phyloP scores from a whole-genome alignment of 2,329 filamentous ascomycete genomes.

The Fusarium foetens region DNA sequence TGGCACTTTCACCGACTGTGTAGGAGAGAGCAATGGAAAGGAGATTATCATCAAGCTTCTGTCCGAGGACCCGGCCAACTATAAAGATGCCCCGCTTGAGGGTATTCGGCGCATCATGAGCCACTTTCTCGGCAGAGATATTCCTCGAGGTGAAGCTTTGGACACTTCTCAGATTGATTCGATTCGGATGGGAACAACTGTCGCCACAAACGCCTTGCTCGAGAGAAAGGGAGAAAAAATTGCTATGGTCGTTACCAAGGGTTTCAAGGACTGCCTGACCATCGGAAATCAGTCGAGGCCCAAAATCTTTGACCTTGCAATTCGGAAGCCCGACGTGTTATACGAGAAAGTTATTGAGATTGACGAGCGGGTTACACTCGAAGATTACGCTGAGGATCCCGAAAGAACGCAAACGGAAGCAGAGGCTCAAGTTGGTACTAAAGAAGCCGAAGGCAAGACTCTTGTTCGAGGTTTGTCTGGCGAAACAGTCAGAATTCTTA shows the following conservation, averaged over 20 bases:
- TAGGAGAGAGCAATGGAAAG: conserved; percentile 82
- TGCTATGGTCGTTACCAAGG: conserved; percentile 85
- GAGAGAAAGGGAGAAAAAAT: conserved; percentile 92
- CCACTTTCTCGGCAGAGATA: conserved; percentile 77
- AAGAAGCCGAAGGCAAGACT: conserved; percentile 61
- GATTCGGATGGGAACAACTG: conserved; percentile 95
- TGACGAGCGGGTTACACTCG: conserved; percentile 88
- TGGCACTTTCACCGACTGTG: conserved; percentile 92
- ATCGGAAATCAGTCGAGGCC: conserved; percentile 93
- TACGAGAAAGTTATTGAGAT: conserved; percentile 90
- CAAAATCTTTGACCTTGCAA: conserved; percentile 90
- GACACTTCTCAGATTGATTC: conserved; percentile 88
- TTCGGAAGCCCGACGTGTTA: conserved; percentile 85
- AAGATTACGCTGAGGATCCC: conserved; percentile 92
- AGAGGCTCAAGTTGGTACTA: conserved; percentile 61
- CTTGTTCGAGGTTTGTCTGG: conserved; percentile 75
- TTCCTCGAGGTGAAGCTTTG: conserved; percentile 80
- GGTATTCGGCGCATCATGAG: conserved; percentile 88
- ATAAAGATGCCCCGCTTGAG: conserved; percentile 89
- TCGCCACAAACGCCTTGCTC: conserved; percentile 90
- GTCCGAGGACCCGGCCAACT: conserved; percentile 90
- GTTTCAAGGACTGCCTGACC: conserved; percentile 86
- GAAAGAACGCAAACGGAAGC: conserved; percentile 66
- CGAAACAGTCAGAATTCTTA: conserved; percentile 75
- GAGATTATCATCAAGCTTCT: conserved; percentile 88